A percentile compares a stretch with the other conserved stretches of the same genome.
Conservation (phyloP, 2,329 filamentous ascomycete species). For the Claviceps purpurea region DNA sequence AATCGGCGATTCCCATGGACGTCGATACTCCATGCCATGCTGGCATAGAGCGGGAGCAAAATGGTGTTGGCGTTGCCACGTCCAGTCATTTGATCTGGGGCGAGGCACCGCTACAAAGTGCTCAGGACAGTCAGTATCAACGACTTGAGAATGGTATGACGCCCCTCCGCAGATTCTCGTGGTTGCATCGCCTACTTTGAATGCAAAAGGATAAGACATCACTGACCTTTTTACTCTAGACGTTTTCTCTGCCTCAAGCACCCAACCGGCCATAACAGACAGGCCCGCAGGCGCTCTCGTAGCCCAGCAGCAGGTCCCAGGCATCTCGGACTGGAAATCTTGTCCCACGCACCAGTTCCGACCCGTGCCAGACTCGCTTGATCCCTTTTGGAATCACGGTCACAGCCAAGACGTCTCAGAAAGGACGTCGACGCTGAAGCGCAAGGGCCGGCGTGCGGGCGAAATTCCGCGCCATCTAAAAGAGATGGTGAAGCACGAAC, state of each 20-base stretch:
- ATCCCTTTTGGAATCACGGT: constrained; percentile 63
- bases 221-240: background rate
- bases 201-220: background rate
- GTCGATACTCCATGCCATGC: constrained; percentile 19
- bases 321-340: constrained; percentile 70
- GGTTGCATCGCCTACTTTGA: background rate
- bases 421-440: constrained; percentile 31
- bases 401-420: constrained; percentile 37
- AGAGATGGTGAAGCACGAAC: constrained; percentile 64
- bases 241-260: background rate
- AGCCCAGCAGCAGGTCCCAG: constrained; percentile 65
- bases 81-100: constrained; percentile 32
- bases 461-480: constrained; percentile 69
- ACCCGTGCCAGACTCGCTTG: constrained; percentile 77
- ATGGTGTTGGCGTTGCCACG: too few species aligned
- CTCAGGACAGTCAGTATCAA: constrained; percentile 76
- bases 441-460: constrained; percentile 31
- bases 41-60: background rate
- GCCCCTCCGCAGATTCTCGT: background rate
- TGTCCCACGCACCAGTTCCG: constrained; percentile 69
- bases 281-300: constrained; percentile 78
- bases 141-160: constrained; percentile 82
- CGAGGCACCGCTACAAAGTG: constrained; percentile 72
- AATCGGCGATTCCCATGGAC: constrained; percentile 67
- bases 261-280: constrained; percentile 36